A percentile compares a stretch with the other conserved stretches of the same genome.
phyloP scores from a whole-genome alignment of 345 rosid genomes.

The Cardamine resedifolia region DNA sequence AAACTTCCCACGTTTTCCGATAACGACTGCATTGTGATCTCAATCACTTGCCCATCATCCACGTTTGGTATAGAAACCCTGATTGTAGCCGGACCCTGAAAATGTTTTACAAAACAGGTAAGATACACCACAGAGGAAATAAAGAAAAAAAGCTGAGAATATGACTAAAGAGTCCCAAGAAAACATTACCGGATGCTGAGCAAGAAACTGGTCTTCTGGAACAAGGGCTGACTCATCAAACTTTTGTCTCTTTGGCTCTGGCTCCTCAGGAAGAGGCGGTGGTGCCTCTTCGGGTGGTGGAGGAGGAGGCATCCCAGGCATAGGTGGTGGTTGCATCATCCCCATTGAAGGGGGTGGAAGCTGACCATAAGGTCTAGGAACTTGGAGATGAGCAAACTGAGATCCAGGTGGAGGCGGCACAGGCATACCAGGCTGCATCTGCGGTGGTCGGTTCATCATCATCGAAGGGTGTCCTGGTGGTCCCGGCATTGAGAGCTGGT shows the following conservation, averaged over 20 bases:
- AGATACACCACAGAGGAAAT: background rate
- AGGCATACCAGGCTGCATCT: constrained; percentile 52
- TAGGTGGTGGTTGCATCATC: constrained; percentile 65
- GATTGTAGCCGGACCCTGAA: constrained; percentile 66
- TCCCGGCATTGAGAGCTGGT: constrained; percentile 47
- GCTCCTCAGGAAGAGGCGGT: constrained; percentile 97
- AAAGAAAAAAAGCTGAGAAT: background rate
- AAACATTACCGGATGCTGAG: constrained; percentile 62
- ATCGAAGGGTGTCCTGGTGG: constrained; percentile 58
- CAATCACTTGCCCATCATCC: constrained; percentile 73
- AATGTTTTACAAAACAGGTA: background rate
- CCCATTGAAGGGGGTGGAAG: constrained; percentile 43
- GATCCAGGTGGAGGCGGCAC: constrained; percentile 87
- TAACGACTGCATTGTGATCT: constrained; percentile 65
- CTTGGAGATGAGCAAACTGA: constrained; percentile 55
- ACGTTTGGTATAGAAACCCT: constrained; percentile 63
- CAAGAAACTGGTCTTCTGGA: constrained; percentile 78
- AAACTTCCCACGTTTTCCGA: constrained; percentile 79
- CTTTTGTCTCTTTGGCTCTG: constrained; percentile 87
- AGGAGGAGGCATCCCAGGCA: constrained; percentile 61
- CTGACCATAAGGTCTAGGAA: constrained; percentile 54
- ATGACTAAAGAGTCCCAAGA: background rate
- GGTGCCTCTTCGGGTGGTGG: constrained; percentile 87
- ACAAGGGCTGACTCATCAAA: constrained; percentile 77
- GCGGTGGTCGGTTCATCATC: constrained; percentile 61